phyloP scores from a whole-genome alignment of 495 filamentous ascomycete genomes.

The Tuber aestivum region DNA sequence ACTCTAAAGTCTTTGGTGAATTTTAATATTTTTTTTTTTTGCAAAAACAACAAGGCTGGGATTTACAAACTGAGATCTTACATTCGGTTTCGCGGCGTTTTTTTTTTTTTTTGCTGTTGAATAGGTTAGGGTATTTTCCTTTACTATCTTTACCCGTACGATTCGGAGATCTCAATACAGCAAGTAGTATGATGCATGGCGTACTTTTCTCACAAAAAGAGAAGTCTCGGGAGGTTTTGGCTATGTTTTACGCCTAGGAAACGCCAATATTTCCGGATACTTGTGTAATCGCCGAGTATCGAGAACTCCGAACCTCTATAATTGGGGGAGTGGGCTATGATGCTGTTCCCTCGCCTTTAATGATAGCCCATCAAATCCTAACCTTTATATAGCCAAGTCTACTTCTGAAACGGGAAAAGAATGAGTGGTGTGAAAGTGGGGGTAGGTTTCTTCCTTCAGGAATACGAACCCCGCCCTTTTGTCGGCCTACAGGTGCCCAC shows the following conservation, averaged over 20 bases:
- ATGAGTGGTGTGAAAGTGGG: neutral
- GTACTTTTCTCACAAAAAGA: neutral
- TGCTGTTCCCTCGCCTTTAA: neutral
- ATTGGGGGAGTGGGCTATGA: neutral
- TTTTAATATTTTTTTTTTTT: too few species aligned
- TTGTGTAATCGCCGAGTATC: too few species aligned
- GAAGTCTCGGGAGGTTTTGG: too few species aligned
- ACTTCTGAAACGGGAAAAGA: neutral
- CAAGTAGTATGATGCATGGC: neutral
- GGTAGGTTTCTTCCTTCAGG: neutral
- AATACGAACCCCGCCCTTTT: neutral
- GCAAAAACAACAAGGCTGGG: too few species aligned
- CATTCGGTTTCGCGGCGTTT: neutral
- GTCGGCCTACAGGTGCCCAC: neutral
- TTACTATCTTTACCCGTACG: neutral
- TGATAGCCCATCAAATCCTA: neutral
- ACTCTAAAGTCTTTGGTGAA: too few species aligned
- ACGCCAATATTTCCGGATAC: too few species aligned
- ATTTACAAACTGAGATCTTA: too few species aligned
- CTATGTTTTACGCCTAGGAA: too few species aligned
- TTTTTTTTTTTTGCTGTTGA: too few species aligned
- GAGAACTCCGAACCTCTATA: neutral
- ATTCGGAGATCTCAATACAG: neutral
- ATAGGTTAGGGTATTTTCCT: neutral
- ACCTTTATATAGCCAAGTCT: neutral